Base-by-base conservation (phyloP, 73 alveolate species). In the Loxodes magnus region DNA sequence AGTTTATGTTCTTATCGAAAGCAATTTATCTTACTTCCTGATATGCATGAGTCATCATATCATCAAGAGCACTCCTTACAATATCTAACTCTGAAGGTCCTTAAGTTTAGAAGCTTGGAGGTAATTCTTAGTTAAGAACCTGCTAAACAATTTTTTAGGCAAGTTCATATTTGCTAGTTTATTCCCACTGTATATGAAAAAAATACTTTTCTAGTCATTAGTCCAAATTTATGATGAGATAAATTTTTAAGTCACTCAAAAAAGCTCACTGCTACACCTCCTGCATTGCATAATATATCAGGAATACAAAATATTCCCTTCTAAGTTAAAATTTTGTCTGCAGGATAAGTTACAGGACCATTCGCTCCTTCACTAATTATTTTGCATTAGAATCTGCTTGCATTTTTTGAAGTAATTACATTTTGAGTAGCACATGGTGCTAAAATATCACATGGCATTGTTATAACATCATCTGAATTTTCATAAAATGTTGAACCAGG, bases 221-320 rank as follows among this genome's bases (percentile, higher is more conserved):
- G 57, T 43, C 96, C 96, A 29, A 83, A 78, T 21, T 58, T 38
- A 51, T 71, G 71, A 43, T 77, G 90, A 51, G 77, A 79, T 3
- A 84, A 67, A 41, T 84, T 84, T 79, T 84, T 84, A 27, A 85
- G 69, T 87, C 92, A 85, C 54, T 85, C 96, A 49, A 85, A 56
- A 64, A 80, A 85, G 36, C 89, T 69, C 43, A 85, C 96, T 10
- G 90, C 67, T 31, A 85, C 90, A 26, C 93, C 93, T 28, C 96
- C 96, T 21, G 81, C 87, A 38, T 82, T 80, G 19, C 69, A 49
- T 34, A 85, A 67, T 35, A 85, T 59, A 46, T 85, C 96, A 14
- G 96, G 96, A 38, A 85, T 55, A 27, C 74, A 66, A 33, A 61
- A 34, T 35, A 85, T 57, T 29, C 92, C 92, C 35, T 55, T 85